Evolutionary conservation across 164 flowering plant genomes (phyloP).

Genomic region (Vitis rupestris): DNA sequence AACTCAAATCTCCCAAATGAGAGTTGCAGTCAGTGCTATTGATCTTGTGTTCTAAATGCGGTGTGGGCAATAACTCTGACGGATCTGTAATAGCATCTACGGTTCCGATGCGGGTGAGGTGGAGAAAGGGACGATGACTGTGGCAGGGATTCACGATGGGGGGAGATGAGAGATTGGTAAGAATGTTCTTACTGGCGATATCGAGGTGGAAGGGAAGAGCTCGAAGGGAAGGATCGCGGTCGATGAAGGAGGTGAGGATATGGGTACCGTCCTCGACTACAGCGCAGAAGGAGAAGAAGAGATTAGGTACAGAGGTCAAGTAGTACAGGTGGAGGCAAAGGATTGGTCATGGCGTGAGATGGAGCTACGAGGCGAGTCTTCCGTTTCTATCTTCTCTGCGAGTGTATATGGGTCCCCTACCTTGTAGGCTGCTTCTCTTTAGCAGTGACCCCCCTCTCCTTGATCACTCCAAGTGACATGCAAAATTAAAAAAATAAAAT

Average conservation of each 20-base stretch:
- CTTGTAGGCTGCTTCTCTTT: no score
- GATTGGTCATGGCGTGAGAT: conserved; percentile 32
- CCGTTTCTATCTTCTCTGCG: neutral
- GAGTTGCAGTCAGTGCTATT: neutral
- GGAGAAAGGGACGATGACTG: conserved; percentile 73
- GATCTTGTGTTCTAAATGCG: no score
- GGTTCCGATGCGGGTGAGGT: conserved; percentile 78
- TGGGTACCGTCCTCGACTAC: conserved; percentile 64
- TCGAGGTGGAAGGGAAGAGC: conserved; percentile 74
- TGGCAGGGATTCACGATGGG: conserved; percentile 18
- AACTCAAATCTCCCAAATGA: no score
- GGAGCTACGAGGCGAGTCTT: neutral
- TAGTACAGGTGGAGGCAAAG: conserved; percentile 46
- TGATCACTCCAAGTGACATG: no score
- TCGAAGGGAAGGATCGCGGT: conserved; percentile 67
- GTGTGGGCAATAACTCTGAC: no score
- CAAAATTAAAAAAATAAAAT: no score
- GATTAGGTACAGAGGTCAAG: conserved; percentile 49
- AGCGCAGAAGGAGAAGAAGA: conserved; percentile 72
- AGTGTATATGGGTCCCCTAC: no score
- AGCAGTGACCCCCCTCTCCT: no score
- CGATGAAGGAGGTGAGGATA: conserved; percentile 72
- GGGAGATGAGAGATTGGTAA: conserved; percentile 7
- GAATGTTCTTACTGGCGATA: conserved; percentile 24
- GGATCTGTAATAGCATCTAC: conserved; percentile 41